Conservation (phyloP, 305 asterid species). For the Ilex paraguariensis region DNA sequence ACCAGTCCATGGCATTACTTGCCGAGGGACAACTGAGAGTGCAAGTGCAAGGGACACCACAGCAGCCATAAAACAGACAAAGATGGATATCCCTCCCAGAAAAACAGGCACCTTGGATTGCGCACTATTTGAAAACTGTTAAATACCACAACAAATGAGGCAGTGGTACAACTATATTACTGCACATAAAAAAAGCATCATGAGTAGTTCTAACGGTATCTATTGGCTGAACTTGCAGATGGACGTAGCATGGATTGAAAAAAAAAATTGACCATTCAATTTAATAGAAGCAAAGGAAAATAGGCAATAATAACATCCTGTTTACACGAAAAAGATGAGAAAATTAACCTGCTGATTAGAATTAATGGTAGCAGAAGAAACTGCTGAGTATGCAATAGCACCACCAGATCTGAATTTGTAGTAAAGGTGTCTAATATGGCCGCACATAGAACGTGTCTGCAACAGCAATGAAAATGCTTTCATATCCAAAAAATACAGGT, state of each 20-base stretch:
- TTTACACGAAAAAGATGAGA: conserved; percentile 12
- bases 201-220: not conserved
- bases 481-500: not conserved
- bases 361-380: conserved; percentile 53
- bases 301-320: conserved; percentile 1
- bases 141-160: conserved; percentile 13
- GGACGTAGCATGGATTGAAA: not conserved
- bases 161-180: not conserved
- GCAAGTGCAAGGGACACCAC: conserved; percentile 68
- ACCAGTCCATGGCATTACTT: conserved; percentile 97
- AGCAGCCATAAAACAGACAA: conserved; percentile 54
- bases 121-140: conserved; percentile 46
- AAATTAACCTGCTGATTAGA: conserved; percentile 65
- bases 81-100: conserved; percentile 60
- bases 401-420: conserved; percentile 80
- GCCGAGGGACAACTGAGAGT: conserved; percentile 69
- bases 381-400: conserved; percentile 58
- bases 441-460: conserved; percentile 70
- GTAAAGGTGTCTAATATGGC: conserved; percentile 68
- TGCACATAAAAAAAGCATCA: not conserved
- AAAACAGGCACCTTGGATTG: conserved; percentile 62
- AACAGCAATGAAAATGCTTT: conserved; percentile 10
- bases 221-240: not conserved
- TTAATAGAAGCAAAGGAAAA: too few species aligned
- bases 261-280: not conserved